Evolutionary conservation across 2,329 filamentous ascomycete species (phyloP), one percentile per base, ranked within the genome.

Genomic region (Trichoderma atrobrunneum): DNA sequence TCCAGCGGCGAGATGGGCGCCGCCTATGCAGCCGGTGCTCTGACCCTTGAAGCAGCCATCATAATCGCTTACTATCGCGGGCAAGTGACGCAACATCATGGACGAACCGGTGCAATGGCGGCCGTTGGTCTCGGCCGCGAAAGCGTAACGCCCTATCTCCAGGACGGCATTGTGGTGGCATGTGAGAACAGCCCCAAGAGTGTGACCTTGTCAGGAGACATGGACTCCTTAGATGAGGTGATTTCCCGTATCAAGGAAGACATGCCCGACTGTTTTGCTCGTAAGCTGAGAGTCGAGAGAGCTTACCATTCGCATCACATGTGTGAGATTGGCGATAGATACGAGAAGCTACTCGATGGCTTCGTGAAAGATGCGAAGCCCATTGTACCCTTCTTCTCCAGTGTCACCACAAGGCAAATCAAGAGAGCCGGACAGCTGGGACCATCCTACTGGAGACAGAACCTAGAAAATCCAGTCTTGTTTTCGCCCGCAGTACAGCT

Each of bases 141-240:
- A 28, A 57, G n/a, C 16, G 64, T 48, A 2, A 12, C 11, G 8
- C 10, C 28, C 2, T 67, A 67, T 32, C 39, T 68, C 21, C 28
- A 32, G 7, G 43, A 69, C 3, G 70, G 56, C 14, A 73, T 77
- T 6, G 72, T 72, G 5, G 76, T 83, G 30, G 83, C 79, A 3
- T 86, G 86, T 74, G 81, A 84, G 72, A 88, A 88, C 78, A 86
- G 84, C 48, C 85, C 85, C 0, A 77, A 79, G 0, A 87, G 82
- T 61, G 76, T 86, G 11, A 88, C 86, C 0, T 78, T 88, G 0
- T 86, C 85, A 0, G 86, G 86, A 12, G 83, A 85, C 56, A 79
- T 81, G 36, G 76, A 77, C 1, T 82, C 80, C 2, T 79, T 88
- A 5, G 81, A 82, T 7, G 79, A 72, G 12, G 43, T 18, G 7